Evolutionary conservation across 2,329 filamentous ascomycete genomes (phyloP).

Genomic region (Trichoderma polysporum): DNA sequence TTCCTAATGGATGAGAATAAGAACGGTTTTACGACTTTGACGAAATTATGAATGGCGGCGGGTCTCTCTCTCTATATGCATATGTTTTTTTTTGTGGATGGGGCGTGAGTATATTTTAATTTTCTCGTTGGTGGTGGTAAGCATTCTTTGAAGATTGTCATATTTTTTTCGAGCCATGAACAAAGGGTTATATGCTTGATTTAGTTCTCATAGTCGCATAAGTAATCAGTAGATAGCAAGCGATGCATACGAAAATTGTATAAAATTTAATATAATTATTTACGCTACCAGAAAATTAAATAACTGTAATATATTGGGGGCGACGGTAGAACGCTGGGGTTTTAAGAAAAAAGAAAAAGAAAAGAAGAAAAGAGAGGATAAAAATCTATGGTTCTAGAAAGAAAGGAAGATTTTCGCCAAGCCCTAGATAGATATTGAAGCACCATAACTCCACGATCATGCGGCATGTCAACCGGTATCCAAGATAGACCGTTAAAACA

Average conservation of each 20-base stretch:
- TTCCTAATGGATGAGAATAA: conserved; percentile 24
- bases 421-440: neutral
- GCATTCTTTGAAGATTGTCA: neutral
- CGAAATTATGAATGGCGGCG: neutral
- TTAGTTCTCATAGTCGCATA: neutral
- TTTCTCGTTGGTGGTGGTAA: neutral
- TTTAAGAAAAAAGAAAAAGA: neutral
- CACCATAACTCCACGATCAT: conserved; percentile 16
- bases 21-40: neutral
- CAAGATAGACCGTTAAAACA: neutral
- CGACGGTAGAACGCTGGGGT: neutral
- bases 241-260: neutral
- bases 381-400: conserved; percentile 15
- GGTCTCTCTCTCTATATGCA: neutral
- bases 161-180: neutral
- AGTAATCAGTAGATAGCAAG: neutral
- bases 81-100: neutral
- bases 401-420: neutral
- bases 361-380: neutral
- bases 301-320: neutral
- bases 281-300: neutral
- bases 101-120: neutral
- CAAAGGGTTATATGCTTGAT: neutral
- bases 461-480: conserved; percentile 4
- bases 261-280: conserved; percentile 3